Percentiles rank a stretch among this genome's conserved stretches.
Conservation (phyloP, 768 basidiomycete species). For the Rhodotorula kratochvilovae region DNA sequence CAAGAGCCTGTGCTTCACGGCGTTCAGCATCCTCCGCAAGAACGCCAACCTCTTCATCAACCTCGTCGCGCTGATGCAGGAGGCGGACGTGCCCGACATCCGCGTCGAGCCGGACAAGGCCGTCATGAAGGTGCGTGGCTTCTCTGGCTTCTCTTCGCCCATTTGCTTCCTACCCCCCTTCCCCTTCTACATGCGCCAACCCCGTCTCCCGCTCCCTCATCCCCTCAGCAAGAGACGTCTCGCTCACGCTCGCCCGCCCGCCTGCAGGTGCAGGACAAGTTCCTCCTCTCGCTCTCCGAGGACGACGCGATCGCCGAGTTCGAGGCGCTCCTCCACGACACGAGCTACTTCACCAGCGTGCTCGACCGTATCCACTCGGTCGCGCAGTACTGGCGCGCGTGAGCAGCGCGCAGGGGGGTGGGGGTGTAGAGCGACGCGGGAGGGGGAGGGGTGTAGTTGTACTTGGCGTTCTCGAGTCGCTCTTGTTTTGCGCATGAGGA, state of each 20-base stretch:
- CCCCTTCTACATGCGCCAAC: neutral
- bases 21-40: constrained; percentile 91
- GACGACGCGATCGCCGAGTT: constrained; percentile 92
- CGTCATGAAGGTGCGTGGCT: constrained; percentile 50
- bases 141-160: neutral
- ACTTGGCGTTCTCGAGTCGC: no score
- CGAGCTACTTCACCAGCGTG: constrained; percentile 85
- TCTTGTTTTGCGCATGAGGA: no score
- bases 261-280: constrained; percentile 89
- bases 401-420: neutral
- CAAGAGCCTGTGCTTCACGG: constrained; percentile 96
- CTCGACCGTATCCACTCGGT: constrained; percentile 84
- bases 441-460: no score
- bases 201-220: no score
- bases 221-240: no score
- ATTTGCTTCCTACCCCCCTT: neutral
- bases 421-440: no score
- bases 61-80: constrained; percentile 92
- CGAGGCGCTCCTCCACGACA: constrained; percentile 86
- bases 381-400: constrained; percentile 26
- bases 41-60: constrained; percentile 96
- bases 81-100: constrained; percentile 96
- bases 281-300: constrained; percentile 85
- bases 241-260: no score
- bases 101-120: constrained; percentile 60